A percentile compares a stretch with the other conserved stretches of the same genome.
These are phyloP conservation scores for Circinella minor DNA, from an alignment of 371 early-diverging fungal species.

Conservation along the genomic window DNA sequence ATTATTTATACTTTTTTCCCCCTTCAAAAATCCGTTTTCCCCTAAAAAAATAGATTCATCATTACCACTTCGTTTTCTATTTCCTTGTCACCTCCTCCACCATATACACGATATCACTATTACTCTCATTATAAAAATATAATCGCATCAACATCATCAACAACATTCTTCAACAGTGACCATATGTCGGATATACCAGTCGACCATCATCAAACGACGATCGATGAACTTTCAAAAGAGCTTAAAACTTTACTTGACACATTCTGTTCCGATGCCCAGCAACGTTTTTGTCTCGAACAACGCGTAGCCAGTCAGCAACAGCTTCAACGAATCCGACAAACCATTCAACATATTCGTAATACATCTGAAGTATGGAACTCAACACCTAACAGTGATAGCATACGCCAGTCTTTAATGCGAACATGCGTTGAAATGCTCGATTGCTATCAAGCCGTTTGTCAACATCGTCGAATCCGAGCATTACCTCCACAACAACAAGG, in stretches of 20 bases:
- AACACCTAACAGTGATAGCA: slow-evolving; percentile 11
- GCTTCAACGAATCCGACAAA: slow-evolving; percentile 22
- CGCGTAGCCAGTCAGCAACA: slow-evolving; percentile 18
- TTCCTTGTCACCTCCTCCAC: background rate
- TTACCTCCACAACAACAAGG: slow-evolving; percentile 17
- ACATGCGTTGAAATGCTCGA: slow-evolving; percentile 23
- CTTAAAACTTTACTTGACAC: slow-evolving; percentile 20
- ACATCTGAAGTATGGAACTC: slow-evolving; percentile 1
- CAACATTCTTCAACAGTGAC: slow-evolving; percentile 1
- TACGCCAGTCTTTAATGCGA: slow-evolving; percentile 25
- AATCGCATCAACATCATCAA: background rate
- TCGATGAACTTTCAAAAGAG: slow-evolving; percentile 23
- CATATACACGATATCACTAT: background rate
- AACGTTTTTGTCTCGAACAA: slow-evolving; percentile 27
- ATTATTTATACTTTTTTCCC: background rate
- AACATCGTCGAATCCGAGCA: slow-evolving; percentile 19
- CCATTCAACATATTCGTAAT: slow-evolving; percentile 20
- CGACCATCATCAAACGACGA: slow-evolving; percentile 12
- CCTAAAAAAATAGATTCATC: background rate
- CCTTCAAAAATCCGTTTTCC: slow-evolving; percentile 13
- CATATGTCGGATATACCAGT: slow-evolving; percentile 14
- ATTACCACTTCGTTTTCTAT: background rate
- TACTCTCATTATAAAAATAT: too few relatives aligned
- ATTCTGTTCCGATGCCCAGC: slow-evolving; percentile 27
- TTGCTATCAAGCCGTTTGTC: slow-evolving; percentile 23